A percentile compares a stretch with the other conserved stretches of the same genome.
phyloP scores from a whole-genome alignment of 495 filamentous ascomycete species.

The Hyaloscypha hepaticicola region DNA sequence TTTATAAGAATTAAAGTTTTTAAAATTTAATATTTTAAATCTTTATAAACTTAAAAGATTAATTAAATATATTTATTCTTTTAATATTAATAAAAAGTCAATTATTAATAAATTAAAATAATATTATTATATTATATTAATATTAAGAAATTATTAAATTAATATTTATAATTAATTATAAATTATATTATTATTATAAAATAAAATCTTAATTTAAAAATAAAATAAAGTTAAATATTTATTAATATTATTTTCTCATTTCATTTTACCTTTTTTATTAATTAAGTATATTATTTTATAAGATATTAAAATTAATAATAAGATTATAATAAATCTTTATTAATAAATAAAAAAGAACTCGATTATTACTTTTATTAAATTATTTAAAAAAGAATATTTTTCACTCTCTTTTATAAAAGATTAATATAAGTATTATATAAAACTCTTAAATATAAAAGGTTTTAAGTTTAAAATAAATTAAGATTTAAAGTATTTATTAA shows the following conservation, averaged over 20 bases:
- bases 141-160: slow-evolving; percentile 12
- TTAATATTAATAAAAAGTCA: not conserved
- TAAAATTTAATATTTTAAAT: slow-evolving; percentile 8
- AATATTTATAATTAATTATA: not conserved
- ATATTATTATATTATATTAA: slow-evolving; percentile 9
- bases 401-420: slow-evolving; percentile 16
- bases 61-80: slow-evolving; percentile 11
- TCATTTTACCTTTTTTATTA: slow-evolving; percentile 16
- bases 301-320: slow-evolving; percentile 12
- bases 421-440: slow-evolving; percentile 21
- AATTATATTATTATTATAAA: slow-evolving; percentile 19
- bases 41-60: slow-evolving; percentile 19
- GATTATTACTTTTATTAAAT: slow-evolving; percentile 4
- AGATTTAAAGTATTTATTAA: slow-evolving; percentile 1
- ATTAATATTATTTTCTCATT: slow-evolving; percentile 7
- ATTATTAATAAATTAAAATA: slow-evolving; percentile 1
- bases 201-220: slow-evolving; percentile 11
- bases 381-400: slow-evolving; percentile 9
- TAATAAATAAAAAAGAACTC: slow-evolving; percentile 6
- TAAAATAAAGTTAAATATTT: slow-evolving; percentile 4
- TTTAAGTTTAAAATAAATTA: slow-evolving; percentile 7
- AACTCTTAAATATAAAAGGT: slow-evolving; percentile 9
- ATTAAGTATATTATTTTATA: slow-evolving; percentile 10
- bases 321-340: slow-evolving; percentile 9
- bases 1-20: slow-evolving; percentile 9